Evolutionary conservation across 2,329 filamentous ascomycete species (phyloP).

Genomic region (Amphichorda felina): DNA sequence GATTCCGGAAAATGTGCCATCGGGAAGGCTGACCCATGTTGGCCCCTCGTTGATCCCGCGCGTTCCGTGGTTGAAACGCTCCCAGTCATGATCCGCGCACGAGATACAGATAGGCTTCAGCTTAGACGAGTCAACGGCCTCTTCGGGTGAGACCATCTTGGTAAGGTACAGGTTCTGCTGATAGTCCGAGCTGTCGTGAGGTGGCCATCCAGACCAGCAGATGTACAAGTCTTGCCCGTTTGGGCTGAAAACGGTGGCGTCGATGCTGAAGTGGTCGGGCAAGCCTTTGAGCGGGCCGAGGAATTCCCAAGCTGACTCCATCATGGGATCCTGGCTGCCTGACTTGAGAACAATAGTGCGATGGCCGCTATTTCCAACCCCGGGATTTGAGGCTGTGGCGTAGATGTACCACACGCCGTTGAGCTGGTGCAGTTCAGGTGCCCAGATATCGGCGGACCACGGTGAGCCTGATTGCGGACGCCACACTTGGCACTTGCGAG

Average conservation of each 20-base stretch:
- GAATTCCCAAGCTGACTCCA: conserved; percentile 5
- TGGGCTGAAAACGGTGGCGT: conserved; percentile 7
- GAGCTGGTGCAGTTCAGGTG: conserved; percentile 10
- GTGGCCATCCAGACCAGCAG: conserved; percentile 7
- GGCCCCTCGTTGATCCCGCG: conserved; percentile 7
- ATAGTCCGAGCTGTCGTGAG: conserved; percentile 5
- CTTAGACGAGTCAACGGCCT: conserved; percentile 1
- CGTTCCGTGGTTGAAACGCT: conserved; percentile 4
- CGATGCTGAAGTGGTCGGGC: conserved; percentile 7
- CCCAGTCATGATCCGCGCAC: conserved; percentile 5
- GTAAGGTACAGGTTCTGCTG: conserved; percentile 6
- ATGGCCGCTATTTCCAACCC: conserved; percentile 2
- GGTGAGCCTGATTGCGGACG: conserved; percentile 7
- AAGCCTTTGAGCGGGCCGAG: conserved; percentile 7
- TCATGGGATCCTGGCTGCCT: conserved; percentile 5
- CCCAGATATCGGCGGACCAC: conserved; percentile 11
- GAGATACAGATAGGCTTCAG: conserved; percentile 6
- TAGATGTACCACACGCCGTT: conserved; percentile 12
- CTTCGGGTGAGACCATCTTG: conserved; percentile 4
- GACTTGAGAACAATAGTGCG: conserved; percentile 5
- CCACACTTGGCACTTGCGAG: conserved; percentile 13
- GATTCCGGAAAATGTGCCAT: conserved; percentile 6
- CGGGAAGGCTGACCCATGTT: conserved; percentile 6
- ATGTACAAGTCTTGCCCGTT: conserved; percentile 7
- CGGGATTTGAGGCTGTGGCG: conserved; percentile 2